phyloP scores from a whole-genome alignment of 352 stramenopile genomes.

The Globisporangium spiculum region DNA sequence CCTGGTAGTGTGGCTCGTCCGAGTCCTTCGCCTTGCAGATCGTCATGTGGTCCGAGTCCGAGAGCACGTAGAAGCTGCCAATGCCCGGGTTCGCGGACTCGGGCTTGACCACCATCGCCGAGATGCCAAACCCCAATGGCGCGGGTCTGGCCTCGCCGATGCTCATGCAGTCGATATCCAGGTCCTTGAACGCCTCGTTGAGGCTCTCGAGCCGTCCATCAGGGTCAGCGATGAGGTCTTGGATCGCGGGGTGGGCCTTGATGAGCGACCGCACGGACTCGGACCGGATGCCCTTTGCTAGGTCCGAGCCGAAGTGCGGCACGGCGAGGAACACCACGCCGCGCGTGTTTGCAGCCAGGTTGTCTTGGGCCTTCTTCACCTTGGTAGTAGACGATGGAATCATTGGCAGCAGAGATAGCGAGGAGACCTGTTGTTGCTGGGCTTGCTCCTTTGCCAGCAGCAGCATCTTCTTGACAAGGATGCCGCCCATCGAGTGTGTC shows the following conservation, averaged over 20 bases:
- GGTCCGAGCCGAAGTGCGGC: constrained; percentile 79
- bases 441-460: constrained; percentile 35
- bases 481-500: constrained; percentile 85
- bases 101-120: constrained; percentile 72
- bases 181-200: constrained; percentile 62
- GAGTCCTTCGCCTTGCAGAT: constrained; percentile 80
- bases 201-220: constrained; percentile 59
- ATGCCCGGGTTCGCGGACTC: constrained; percentile 72
- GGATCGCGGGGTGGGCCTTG: constrained; percentile 70
- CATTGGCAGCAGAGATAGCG: neutral
- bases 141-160: constrained; percentile 58
- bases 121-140: constrained; percentile 67
- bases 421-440: neutral
- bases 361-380: constrained; percentile 4
- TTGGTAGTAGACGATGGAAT: neutral
- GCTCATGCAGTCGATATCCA: constrained; percentile 73
- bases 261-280: constrained; percentile 68
- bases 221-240: constrained; percentile 54
- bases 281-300: constrained; percentile 62
- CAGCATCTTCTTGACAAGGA: constrained; percentile 86
- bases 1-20: constrained; percentile 64
- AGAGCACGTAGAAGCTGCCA: constrained; percentile 62
- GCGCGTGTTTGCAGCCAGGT: constrained; percentile 40
- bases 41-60: constrained; percentile 78
- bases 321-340: constrained; percentile 81